Evolutionary conservation across 1,284 basidiomycete genomes (phyloP), one percentile per base, ranked within the genome.

Genomic region (Ceratobasidium sp.): DNA sequence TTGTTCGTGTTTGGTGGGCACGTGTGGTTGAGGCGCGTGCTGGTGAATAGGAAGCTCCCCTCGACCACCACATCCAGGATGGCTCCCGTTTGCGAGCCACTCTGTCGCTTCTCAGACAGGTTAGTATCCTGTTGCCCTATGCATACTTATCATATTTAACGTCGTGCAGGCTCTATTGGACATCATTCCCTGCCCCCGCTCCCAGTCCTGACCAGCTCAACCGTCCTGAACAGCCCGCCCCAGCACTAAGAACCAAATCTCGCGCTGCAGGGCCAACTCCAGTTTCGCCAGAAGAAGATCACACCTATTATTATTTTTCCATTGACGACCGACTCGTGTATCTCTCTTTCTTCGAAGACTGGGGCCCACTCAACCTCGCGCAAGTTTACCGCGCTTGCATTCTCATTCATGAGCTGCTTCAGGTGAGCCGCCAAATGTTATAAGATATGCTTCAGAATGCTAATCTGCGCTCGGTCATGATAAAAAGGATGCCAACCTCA

Each of bases 351-450:
- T 95, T 92, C 80, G 89, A 93, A 79, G 96, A 98, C 81, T 95
- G 93, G 90, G 97, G 97, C 11, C 97, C 98, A 18, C 84, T 97
- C 74, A 98, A 98, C 81, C 86, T 96, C 47, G 91, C 93, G 3
- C 94, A 94, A 88, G 91, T 96, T 13, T 96, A 95, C 83, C 93
- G 95, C 78, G 95, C 97, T 50, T 98, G 96, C 84, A 91, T 98
- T 57, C 87, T 93, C 76, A 91, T 98, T 61, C 94, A 97, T 79
- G 92, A 95, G 79, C 86, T 96, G 72, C 86, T 96, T 41, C 89
- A 92, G 83, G 96, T 95, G 73, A 77, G 85, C 80, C 44, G 21
- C 9, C 32, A 35, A 14, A 9, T 54, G 32, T 35, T 23, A 32
- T 46, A 43, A 43, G 50, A 55, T 46, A 46, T 46, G n/a, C 23